These are phyloP conservation scores for Saturnispora ahearnii DNA, from an alignment of 805 yeast genomes.

Conservation along the genomic window DNA sequence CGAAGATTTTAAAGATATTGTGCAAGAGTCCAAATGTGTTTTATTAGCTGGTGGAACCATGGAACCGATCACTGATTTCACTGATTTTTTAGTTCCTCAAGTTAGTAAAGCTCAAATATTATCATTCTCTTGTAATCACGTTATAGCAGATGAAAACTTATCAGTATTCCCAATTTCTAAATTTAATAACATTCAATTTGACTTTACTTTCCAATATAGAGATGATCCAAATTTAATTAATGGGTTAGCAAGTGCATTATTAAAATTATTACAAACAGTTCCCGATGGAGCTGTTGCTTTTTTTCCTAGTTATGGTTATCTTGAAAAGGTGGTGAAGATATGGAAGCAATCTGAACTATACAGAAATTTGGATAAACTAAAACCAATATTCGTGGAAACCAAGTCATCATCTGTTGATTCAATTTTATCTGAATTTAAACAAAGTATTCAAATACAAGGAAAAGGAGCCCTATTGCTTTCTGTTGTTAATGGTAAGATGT, in stretches of 20 bases:
- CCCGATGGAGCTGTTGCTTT: slow-evolving; percentile 78
- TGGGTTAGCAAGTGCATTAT: slow-evolving; percentile 42
- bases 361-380: slow-evolving; percentile 29
- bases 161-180: slow-evolving; percentile 45
- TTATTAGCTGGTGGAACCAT: slow-evolving; percentile 91
- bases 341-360: slow-evolving; percentile 43
- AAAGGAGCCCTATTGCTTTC: slow-evolving; percentile 65
- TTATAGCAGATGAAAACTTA: slow-evolving; percentile 64
- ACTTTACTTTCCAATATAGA: slow-evolving; percentile 65
- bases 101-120: slow-evolving; percentile 33
- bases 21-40: slow-evolving; percentile 58
- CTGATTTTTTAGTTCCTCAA: slow-evolving; percentile 57
- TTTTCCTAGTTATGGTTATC: slow-evolving; percentile 75
- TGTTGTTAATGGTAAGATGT: slow-evolving; percentile 87
- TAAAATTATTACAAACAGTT: slow-evolving; percentile 33
- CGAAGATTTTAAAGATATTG: slow-evolving; percentile 53
- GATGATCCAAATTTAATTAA: slow-evolving; percentile 35
- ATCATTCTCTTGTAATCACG: slow-evolving; percentile 70
- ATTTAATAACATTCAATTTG: slow-evolving; percentile 30
- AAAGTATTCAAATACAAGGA: slow-evolving; percentile 26
- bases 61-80: slow-evolving; percentile 78
- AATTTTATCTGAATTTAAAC: slow-evolving; percentile 43
- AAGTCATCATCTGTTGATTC: slow-evolving; percentile 34
- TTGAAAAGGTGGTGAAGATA: slow-evolving; percentile 36
- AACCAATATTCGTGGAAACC: slow-evolving; percentile 52